Base-by-base conservation (phyloP, 371 early-diverging fungal genomes). In the Mortierella sp. region DNA sequence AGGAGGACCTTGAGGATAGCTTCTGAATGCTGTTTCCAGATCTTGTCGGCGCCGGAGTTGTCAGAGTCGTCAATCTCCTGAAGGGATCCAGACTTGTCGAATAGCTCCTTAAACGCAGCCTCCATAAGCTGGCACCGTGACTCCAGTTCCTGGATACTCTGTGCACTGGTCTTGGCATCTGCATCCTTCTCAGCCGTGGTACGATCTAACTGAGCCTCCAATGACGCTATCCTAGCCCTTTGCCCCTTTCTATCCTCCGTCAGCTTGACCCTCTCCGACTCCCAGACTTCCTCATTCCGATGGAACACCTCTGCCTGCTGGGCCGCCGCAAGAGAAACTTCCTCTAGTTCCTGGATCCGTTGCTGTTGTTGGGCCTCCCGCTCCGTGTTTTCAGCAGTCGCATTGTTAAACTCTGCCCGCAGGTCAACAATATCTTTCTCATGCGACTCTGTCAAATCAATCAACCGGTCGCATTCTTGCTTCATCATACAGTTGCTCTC, bases 121-220 rank as follows among this genome's bases (percentile, higher is more conserved):
- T 78, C 84, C 84, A 84, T 84, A 0, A 70, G 76, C 10, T 44
- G 75, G 31, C 84, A 84, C 19, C 76, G 58, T 24, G 44, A 71
- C 48, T 83, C 80, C 10, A 83, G 77, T 0, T 73, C 81, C 34
- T 58, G 34, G 55, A 81, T 81, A 10, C 65, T 73, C 47, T 70
- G 75, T 24, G 75, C 34, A 34, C 58, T 80, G 7, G 31, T 72
- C 48, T 45, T 78, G 10, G 78, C 75, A 45, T 84, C 84, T 0
- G 21, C 24, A 2, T 75, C 71, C 19, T 63, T 74, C 24, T 77
- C 76, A 0, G 19, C 31, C 0, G 55, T 75, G 4, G 52, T 16
- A 24, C 34, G 47, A 11, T 75, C 78, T 47, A 84, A 28, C 7
- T 52, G 24, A 11, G 73, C 57, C 63, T 84, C 60, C 9, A 84